Evolutionary conservation across 306 rosid species (phyloP), one percentile per base, ranked within the genome.

Genomic region (Quercus ilex): DNA sequence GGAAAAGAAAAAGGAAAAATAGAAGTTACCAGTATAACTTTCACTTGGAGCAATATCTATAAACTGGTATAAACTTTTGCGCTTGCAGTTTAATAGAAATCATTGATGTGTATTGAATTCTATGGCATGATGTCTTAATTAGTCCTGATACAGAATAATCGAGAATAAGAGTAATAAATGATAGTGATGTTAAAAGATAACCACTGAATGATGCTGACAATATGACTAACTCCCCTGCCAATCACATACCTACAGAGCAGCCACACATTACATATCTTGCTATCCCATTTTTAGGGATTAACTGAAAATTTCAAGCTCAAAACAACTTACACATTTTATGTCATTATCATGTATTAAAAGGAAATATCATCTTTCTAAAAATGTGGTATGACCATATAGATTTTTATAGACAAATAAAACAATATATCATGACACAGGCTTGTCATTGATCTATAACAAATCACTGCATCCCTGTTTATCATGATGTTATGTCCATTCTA

Each of bases 131-230:
- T 31, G 13, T 58, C 15, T 67, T 38, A 35, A n/a, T 0, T 11
- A 26, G 15, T 46, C 23, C 17, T 41, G 28, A 38, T 52, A 65
- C 58, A 75, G n/a, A 31, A 59, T 76, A 15, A 58, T 75, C 80
- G 30, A 49, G 56, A 75, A 52, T 26, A 2, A 38, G 70, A 69
- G 25, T 68, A 63, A 58, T 21, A 20, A 70, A 57, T 31, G 59
- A 69, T 56, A 31, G 59, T 58, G 12, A 49, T 31, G 43, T 7
- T 6, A 30, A 60, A 60, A 65, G 10, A 71, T 63, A 63, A 81
- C 23, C 51, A 11, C 4, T 20, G 15, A 62, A 52, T 46, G 78
- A 71, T 62, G 70, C 60, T 69, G 77, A 81, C 63, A 76, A 69
- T 43, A 46, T 35, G 41, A 35, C 41, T 28, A 71, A 52, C 71